Evolutionary conservation across 768 basidiomycete species (phyloP).

Genomic region (Mycena alexandri): DNA sequence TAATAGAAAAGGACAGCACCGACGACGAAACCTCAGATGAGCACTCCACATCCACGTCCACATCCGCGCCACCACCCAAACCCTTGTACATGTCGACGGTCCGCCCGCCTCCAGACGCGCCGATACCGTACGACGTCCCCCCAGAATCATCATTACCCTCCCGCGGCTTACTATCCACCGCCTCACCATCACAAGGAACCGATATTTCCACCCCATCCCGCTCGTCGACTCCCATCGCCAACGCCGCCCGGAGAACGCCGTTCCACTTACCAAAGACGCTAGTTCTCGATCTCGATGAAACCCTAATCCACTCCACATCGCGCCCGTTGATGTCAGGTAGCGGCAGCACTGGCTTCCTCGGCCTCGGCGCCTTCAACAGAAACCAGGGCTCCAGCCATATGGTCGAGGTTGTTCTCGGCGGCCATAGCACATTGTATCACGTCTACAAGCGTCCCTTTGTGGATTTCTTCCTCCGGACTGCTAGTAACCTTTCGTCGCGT

Average conservation of each 20-base stretch:
- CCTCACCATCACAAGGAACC: conserved; percentile 33
- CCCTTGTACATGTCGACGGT: conserved; percentile 45
- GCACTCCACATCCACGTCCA: conserved; percentile 27
- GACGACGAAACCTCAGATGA: conserved; percentile 39
- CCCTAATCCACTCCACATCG: conserved; percentile 97
- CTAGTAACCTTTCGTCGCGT: conserved; percentile 47
- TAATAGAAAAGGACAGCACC: conserved; percentile 38
- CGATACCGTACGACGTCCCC: conserved; percentile 9
- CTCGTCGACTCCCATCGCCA: conserved; percentile 58
- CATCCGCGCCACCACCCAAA: conserved; percentile 31
- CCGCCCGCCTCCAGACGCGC: conserved; percentile 22
- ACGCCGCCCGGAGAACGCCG: conserved; percentile 68
- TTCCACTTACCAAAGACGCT: conserved; percentile 93
- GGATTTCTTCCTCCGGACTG: conserved; percentile 93
- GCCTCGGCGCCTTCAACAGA: conserved; percentile 63
- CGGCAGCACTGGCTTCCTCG: conserved; percentile 71
- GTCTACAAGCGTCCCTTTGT: conserved; percentile 99
- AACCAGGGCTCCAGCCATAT: conserved; percentile 84
- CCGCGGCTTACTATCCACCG: conserved; percentile 8
- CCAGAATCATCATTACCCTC: conserved; percentile 15
- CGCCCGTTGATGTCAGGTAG: conserved; percentile 70
- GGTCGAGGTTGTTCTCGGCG: conserved; percentile 93
- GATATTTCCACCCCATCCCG: conserved; percentile 50
- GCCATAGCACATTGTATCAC: conserved; percentile 92
- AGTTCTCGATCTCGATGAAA: conserved; percentile 98